These are phyloP conservation scores for Lolium rigidum DNA, from an alignment of 176 grass and related monocot genomes.

Conservation along the genomic window DNA sequence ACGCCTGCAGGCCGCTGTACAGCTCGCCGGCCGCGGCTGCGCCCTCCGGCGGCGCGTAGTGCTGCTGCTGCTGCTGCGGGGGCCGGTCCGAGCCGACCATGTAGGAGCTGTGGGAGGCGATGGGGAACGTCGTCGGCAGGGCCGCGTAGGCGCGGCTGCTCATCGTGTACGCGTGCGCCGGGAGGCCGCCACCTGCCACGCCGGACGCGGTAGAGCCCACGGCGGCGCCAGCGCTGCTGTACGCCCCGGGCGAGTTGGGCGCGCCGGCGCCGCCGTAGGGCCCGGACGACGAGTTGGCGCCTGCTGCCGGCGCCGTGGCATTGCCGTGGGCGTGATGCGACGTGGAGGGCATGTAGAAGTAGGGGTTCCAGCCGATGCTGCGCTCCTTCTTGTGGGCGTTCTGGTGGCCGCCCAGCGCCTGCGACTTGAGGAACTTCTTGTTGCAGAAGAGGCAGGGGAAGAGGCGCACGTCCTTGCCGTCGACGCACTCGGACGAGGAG, in stretches of 20 bases:
- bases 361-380: slow-evolving; percentile 75
- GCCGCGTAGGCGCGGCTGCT: slow-evolving; percentile 19
- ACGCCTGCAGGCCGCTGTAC: not conserved
- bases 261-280: not conserved
- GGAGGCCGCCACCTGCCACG: not conserved
- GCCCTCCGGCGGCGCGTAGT: slow-evolving; percentile 42
- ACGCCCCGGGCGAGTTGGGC: not conserved
- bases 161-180: slow-evolving; percentile 15
- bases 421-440: slow-evolving; percentile 96
- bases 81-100: slow-evolving; percentile 19
- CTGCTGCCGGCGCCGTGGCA: not conserved
- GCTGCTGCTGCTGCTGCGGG: slow-evolving; percentile 29
- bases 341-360: slow-evolving; percentile 61
- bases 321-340: not conserved
- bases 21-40: not conserved
- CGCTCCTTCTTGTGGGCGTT: slow-evolving; percentile 98
- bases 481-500: not conserved
- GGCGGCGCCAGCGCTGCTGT: not conserved
- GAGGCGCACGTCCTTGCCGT: slow-evolving; percentile 82
- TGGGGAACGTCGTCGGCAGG: slow-evolving; percentile 44
- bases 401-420: slow-evolving; percentile 90
- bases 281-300: too few species aligned
- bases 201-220: not conserved
- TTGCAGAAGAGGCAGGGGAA: slow-evolving; percentile 98
- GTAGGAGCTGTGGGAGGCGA: slow-evolving; percentile 53